Percentiles rank a stretch among this genome's conserved stretches.
Conservation (phyloP, 140 eudicot genomes). For the Senecio squalidus region DNA sequence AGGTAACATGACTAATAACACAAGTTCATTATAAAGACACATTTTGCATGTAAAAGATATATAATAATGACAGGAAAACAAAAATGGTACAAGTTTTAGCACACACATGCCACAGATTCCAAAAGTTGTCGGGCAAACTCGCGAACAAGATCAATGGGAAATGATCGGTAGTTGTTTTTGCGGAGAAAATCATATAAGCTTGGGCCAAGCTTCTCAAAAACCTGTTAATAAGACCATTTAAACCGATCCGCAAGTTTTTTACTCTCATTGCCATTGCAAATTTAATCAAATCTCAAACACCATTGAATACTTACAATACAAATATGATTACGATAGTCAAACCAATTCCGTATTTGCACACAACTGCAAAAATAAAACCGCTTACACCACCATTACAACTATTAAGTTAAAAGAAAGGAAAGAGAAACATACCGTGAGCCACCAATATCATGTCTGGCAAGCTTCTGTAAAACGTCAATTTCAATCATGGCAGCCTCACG, state of each 20-base stretch:
- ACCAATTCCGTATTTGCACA: conserved; percentile 99
- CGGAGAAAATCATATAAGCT: conserved; percentile 99
- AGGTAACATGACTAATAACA: not conserved
- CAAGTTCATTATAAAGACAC: conserved; percentile 6
- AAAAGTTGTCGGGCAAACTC: conserved; percentile 99
- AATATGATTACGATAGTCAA: conserved; percentile 99
- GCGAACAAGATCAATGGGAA: conserved; percentile 99
- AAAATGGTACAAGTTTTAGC: conserved; percentile 45
- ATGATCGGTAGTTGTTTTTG: conserved; percentile 96
- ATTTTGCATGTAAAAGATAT: conserved; percentile 9
- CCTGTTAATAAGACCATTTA: conserved; percentile 92
- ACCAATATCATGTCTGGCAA: conserved; percentile 74
- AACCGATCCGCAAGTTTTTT: conserved; percentile 58
- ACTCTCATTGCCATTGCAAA: conserved; percentile 48
- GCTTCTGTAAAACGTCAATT: conserved; percentile 82
- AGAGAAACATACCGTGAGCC: conserved; percentile 71
- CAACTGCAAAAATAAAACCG: conserved; percentile 92
- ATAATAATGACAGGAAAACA: conserved; percentile 5
- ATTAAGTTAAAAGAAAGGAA: conserved; percentile 6
- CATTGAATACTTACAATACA: conserved; percentile 92
- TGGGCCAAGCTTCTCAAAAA: conserved; percentile 99
- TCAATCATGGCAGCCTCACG: conserved; percentile 99
- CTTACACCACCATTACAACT: conserved; percentile 41
- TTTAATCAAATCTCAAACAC: conserved; percentile 35
- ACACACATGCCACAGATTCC: conserved; percentile 99